Evolutionary conservation across 495 filamentous ascomycete genomes (phyloP).

Genomic region (Aspergillus haitiensis): DNA sequence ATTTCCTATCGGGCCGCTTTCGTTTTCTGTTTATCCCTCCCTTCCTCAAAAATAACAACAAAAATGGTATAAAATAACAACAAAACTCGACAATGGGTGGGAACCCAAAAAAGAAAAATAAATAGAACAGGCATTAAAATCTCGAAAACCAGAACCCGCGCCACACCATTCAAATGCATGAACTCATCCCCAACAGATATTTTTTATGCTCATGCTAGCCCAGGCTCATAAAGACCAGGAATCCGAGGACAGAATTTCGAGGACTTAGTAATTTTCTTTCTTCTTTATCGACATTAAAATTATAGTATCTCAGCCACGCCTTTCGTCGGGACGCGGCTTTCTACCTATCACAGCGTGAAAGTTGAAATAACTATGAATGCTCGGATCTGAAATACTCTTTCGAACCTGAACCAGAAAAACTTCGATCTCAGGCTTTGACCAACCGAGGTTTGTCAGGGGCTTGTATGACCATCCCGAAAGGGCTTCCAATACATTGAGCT

Average conservation of each 20-base stretch:
- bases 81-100: no score
- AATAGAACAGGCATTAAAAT: no score
- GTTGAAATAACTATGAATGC: constrained; percentile 56
- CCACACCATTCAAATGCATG: no score
- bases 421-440: constrained; percentile 54
- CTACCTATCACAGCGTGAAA: constrained; percentile 56
- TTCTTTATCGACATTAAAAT: neutral
- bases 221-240: no score
- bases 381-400: constrained; percentile 52
- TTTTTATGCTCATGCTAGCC: constrained; percentile 37
- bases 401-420: constrained; percentile 61
- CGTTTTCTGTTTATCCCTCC: no score
- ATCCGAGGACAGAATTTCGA: neutral
- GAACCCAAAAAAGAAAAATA: no score
- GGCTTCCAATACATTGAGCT: constrained; percentile 44
- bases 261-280: neutral
- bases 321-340: constrained; percentile 44
- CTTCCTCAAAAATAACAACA: no score
- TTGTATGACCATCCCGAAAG: constrained; percentile 51
- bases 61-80: no score
- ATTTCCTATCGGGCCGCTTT: no score
- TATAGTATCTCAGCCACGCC: no score
- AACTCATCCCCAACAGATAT: constrained; percentile 22
- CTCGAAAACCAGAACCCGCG: no score
- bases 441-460: constrained; percentile 43